Conservation (phyloP, 1,139 yeast species). For the Saccharomyces hybrid region DNA sequence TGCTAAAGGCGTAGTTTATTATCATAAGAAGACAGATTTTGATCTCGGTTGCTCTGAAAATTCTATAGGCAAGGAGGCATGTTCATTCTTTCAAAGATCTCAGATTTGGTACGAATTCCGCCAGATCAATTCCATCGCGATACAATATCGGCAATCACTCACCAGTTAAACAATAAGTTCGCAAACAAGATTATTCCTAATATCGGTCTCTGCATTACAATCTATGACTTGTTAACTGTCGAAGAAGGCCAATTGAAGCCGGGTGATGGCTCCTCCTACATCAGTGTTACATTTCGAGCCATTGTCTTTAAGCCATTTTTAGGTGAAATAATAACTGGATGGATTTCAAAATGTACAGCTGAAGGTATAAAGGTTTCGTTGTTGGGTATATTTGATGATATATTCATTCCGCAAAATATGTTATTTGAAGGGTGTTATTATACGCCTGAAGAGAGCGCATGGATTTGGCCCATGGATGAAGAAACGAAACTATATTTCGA, state of each 20-base stretch:
- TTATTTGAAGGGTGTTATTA: constrained; percentile 74
- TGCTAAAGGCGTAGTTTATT: neutral
- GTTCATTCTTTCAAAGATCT: constrained; percentile 76
- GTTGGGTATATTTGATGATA: constrained; percentile 83
- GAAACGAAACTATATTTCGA: constrained; percentile 75
- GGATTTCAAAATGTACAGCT: constrained; percentile 80
- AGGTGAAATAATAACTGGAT: constrained; percentile 90
- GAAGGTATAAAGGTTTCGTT: constrained; percentile 66
- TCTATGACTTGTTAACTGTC: constrained; percentile 73
- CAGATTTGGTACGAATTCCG: constrained; percentile 81
- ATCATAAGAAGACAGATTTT: too few species aligned
- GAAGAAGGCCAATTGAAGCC: constrained; percentile 87
- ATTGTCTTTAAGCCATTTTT: constrained; percentile 88
- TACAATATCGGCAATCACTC: constrained; percentile 53
- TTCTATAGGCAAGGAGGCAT: constrained; percentile 33
- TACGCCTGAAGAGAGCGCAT: constrained; percentile 72
- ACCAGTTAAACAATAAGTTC: constrained; percentile 77
- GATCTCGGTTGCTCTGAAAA: too few species aligned
- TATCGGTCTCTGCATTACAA: constrained; percentile 73
- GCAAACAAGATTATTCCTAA: constrained; percentile 77
- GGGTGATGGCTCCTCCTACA: constrained; percentile 91
- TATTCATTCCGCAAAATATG: constrained; percentile 74
- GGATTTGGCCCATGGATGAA: constrained; percentile 86
- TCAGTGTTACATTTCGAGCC: constrained; percentile 66
- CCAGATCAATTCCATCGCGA: constrained; percentile 78